phyloP scores from a whole-genome alignment of 192 early-diverging fungal species.

The Jimgerdemannia flammicorona region DNA sequence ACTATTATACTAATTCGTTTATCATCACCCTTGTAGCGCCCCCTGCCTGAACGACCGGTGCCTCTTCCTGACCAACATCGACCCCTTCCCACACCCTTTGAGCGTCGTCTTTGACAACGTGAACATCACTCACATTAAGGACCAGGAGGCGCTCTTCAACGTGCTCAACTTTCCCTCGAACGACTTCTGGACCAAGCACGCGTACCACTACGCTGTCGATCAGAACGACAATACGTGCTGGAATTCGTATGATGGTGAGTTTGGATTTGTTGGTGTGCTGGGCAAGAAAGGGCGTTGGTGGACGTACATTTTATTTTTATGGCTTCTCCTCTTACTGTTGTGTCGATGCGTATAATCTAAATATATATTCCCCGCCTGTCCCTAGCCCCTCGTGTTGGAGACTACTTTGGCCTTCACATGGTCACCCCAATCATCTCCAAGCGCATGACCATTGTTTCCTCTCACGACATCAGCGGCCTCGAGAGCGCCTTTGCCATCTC shows the following conservation, averaged over 20 bases:
- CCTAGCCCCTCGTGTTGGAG: not conserved
- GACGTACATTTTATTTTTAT: too few species aligned
- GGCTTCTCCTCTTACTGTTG: too few species aligned
- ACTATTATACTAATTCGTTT: too few species aligned
- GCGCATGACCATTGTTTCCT: not conserved
- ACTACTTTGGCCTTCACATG: conserved; percentile 2
- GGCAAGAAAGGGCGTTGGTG: too few species aligned
- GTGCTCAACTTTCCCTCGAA: conserved; percentile 32
- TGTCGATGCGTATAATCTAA: too few species aligned
- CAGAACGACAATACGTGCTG: conserved; percentile 42
- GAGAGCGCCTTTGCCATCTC: not conserved
- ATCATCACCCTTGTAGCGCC: conserved; percentile 21
- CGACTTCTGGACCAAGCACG: conserved; percentile 34
- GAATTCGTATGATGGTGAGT: conserved; percentile 39
- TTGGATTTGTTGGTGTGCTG: not conserved
- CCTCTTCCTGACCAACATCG: conserved; percentile 48
- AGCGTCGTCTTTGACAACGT: conserved; percentile 30
- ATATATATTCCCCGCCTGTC: too few species aligned
- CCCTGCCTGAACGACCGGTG: conserved; percentile 50
- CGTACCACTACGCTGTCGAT: conserved; percentile 50
- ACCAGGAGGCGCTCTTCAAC: conserved; percentile 38
- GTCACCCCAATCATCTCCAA: not conserved
- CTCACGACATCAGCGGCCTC: not conserved
- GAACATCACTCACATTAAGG: conserved; percentile 33
- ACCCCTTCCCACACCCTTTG: conserved; percentile 43